A percentile compares a stretch with the other conserved stretches of the same genome.
Conservation (phyloP, 78 protist species). For the Polysphondylium violaceum region DNA sequence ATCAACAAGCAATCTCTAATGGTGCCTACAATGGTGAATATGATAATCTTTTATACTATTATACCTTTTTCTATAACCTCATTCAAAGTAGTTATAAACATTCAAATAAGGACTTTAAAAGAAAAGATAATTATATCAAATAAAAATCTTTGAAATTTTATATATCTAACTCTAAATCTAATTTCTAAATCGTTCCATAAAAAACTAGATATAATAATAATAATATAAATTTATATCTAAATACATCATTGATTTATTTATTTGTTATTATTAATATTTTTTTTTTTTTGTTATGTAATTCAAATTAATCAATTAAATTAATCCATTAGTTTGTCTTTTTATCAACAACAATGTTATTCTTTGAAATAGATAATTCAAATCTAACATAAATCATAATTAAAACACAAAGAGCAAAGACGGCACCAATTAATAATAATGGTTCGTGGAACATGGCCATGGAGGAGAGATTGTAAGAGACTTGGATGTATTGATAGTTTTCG, state of each 20-base stretch:
- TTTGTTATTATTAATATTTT: neutral
- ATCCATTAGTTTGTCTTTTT: neutral
- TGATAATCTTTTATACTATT: slow-evolving; percentile 74
- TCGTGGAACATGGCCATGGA: slow-evolving; percentile 67
- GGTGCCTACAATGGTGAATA: slow-evolving; percentile 66
- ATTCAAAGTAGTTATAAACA: slow-evolving; percentile 74
- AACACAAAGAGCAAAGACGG: slow-evolving; percentile 61
- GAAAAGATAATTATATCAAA: slow-evolving; percentile 71
- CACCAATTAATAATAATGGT: slow-evolving; percentile 70
- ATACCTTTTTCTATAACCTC: slow-evolving; percentile 65
- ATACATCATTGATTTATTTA: neutral
- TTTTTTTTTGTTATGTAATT: neutral
- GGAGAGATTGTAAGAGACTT: slow-evolving; percentile 58
- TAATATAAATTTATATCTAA: neutral
- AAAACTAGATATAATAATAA: neutral
- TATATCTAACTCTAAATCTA: neutral
- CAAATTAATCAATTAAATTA: neutral
- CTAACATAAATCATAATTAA: slow-evolving; percentile 51
- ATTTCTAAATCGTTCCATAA: too few relatives aligned
- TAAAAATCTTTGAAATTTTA: neutral
- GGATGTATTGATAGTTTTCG: slow-evolving; percentile 49
- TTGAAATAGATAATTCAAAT: slow-evolving; percentile 44
- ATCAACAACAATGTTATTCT: neutral
- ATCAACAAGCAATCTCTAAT: slow-evolving; percentile 29
- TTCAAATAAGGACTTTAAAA: slow-evolving; percentile 17